Conservation (phyloP, 1,284 basidiomycete genomes). For the Boletellus deceptivus region DNA sequence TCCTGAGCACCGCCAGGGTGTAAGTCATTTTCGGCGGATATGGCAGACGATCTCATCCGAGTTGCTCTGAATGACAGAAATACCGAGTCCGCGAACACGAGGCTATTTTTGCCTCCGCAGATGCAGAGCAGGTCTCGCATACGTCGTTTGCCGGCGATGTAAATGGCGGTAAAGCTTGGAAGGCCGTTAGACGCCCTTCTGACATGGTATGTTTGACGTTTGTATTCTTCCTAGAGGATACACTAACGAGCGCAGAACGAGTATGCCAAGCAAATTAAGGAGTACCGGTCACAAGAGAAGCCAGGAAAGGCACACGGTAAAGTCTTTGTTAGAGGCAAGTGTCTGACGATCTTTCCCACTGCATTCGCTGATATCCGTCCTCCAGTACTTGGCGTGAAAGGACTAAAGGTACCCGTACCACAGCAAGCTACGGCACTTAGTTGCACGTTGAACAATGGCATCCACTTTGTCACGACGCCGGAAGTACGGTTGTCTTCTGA, state of each 20-base stretch:
- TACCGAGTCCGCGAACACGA: constrained; percentile 69
- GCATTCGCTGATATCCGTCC: constrained; percentile 3
- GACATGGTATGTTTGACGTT: constrained; percentile 73
- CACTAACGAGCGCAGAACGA: constrained; percentile 64
- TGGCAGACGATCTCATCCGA: constrained; percentile 1
- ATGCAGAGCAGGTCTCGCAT: constrained; percentile 66
- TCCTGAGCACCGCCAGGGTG: constrained; percentile 45
- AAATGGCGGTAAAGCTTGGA: constrained; percentile 84
- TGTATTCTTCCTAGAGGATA: neutral
- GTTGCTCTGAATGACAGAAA: constrained; percentile 36
- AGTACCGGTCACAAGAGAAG: constrained; percentile 74
- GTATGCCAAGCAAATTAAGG: constrained; percentile 84
- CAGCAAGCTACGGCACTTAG: constrained; percentile 71
- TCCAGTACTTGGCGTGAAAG: constrained; percentile 78
- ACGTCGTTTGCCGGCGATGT: constrained; percentile 73
- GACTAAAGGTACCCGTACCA: constrained; percentile 74
- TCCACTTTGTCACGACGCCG: constrained; percentile 94
- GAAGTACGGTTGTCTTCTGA: constrained; percentile 65
- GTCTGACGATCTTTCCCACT: neutral
- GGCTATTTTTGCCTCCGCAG: constrained; percentile 81
- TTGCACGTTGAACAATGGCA: constrained; percentile 95
- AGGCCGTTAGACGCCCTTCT: constrained; percentile 81
- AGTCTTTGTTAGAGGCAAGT: constrained; percentile 86
- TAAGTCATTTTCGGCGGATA: constrained; percentile 33
- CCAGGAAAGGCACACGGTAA: constrained; percentile 83